These are phyloP conservation scores for Acacia melanoxylon DNA, from an alignment of 306 rosid species.

Conservation along the genomic window DNA sequence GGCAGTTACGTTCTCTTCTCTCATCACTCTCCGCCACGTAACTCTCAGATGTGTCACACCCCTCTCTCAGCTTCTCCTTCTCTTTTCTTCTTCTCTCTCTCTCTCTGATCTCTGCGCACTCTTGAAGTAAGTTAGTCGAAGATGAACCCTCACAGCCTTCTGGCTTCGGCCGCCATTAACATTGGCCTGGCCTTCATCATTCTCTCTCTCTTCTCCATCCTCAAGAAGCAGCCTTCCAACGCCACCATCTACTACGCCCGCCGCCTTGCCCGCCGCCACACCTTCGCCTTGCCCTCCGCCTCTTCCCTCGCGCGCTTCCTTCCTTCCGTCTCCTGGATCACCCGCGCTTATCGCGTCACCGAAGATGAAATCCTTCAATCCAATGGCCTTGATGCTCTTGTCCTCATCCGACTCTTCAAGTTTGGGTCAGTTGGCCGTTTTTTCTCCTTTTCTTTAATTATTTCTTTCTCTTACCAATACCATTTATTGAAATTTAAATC, in stretches of 20 bases:
- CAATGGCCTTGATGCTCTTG: constrained; percentile 81
- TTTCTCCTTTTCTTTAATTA: background rate
- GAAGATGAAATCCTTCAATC: constrained; percentile 61
- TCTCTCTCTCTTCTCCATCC: constrained; percentile 75
- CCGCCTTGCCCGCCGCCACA: constrained; percentile 47
- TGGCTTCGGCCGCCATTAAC: constrained; percentile 86
- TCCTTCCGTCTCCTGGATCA: constrained; percentile 75
- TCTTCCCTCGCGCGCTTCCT: constrained; percentile 44
- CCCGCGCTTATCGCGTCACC: constrained; percentile 52
- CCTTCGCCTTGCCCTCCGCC: constrained; percentile 25
- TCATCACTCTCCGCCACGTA: constrained; percentile 46
- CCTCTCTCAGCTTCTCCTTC: background rate
- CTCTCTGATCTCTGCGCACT: background rate
- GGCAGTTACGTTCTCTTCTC: constrained; percentile 22
- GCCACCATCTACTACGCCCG: constrained; percentile 76
- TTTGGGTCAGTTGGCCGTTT: constrained; percentile 53
- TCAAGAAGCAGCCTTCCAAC: constrained; percentile 72
- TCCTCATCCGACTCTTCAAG: constrained; percentile 78
- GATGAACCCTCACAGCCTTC: constrained; percentile 68
- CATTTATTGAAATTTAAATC: background rate
- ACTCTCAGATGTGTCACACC: constrained; percentile 20
- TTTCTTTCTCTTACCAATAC: background rate
- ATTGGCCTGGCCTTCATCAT: constrained; percentile 65
- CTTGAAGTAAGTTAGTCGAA: background rate
- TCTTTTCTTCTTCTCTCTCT: background rate